Percentiles rank a stretch among this genome's conserved stretches.
These are phyloP conservation scores for Clavispora asparagi DNA, from an alignment of 805 yeast genomes.

Conservation along the genomic window DNA sequence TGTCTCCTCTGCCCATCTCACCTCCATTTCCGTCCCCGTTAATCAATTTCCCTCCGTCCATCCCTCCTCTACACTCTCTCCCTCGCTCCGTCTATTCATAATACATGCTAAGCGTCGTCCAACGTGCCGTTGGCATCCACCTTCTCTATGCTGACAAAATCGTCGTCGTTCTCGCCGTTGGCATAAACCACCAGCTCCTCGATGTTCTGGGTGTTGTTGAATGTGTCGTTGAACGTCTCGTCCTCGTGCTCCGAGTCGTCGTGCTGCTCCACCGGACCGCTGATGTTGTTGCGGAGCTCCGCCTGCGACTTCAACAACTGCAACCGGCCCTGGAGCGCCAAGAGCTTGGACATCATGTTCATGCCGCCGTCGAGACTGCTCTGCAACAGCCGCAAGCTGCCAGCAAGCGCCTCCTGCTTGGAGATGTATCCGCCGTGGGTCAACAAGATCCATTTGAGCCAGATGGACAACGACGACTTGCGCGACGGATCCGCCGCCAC, in stretches of 20 bases:
- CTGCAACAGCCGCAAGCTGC: slow-evolving; percentile 53
- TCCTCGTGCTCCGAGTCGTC: slow-evolving; percentile 13
- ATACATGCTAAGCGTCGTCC: not conserved
- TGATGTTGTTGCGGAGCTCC: slow-evolving; percentile 45
- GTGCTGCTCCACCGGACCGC: slow-evolving; percentile 8
- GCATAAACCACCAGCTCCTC: slow-evolving; percentile 31
- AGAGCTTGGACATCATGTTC: slow-evolving; percentile 57
- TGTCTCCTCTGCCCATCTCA: no score
- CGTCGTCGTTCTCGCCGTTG: slow-evolving; percentile 38
- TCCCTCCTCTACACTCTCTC: not conserved
- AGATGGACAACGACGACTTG: slow-evolving; percentile 35
- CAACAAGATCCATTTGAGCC: slow-evolving; percentile 81
- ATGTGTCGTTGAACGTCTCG: slow-evolving; percentile 14
- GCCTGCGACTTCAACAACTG: slow-evolving; percentile 75
- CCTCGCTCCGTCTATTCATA: not conserved
- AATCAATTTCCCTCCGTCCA: no score
- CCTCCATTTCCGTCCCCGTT: no score
- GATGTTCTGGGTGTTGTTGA: slow-evolving; percentile 18
- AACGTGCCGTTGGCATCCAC: not conserved
- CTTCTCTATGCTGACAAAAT: slow-evolving; percentile 2
- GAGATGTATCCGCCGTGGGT: slow-evolving; percentile 63
- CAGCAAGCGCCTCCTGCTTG: slow-evolving; percentile 46
- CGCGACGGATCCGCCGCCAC: slow-evolving; percentile 26
- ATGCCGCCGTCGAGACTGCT: slow-evolving; percentile 50
- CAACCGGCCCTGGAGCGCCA: slow-evolving; percentile 82